These are phyloP conservation scores for Penicillium decumbens DNA, from an alignment of 2,329 filamentous ascomycete species.

Conservation along the genomic window DNA sequence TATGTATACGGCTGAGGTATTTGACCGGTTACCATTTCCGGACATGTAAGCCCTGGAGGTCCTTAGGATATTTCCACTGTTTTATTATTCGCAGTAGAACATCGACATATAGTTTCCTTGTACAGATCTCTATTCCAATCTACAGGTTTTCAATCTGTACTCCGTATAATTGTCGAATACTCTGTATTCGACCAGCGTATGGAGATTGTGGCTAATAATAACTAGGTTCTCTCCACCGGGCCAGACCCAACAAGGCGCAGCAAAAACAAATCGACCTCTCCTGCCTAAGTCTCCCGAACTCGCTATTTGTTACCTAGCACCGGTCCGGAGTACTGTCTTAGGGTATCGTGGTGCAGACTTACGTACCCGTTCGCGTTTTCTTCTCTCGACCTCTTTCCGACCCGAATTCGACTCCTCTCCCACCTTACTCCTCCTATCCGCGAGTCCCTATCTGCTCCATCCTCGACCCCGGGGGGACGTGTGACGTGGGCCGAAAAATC, in stretches of 20 bases:
- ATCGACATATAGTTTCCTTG: too few species aligned
- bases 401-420: not conserved
- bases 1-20: not conserved
- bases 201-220: conserved; percentile 8
- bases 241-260: conserved; percentile 27
- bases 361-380: conserved; percentile 11
- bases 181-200: too few species aligned
- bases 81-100: too few species aligned
- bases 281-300: conserved; percentile 6
- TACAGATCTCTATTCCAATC: too few species aligned
- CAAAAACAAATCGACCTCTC: conserved; percentile 7
- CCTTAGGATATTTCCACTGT: too few species aligned
- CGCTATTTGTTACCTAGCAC: not conserved
- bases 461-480: not conserved
- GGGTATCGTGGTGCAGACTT: conserved; percentile 5
- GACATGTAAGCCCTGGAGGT: not conserved
- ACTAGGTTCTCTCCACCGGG: conserved; percentile 12
- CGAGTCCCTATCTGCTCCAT: not conserved
- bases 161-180: too few species aligned
- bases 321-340: not conserved
- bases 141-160: too few species aligned
- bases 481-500: conserved; percentile 4
- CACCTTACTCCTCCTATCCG: not conserved
- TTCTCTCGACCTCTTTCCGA: conserved; percentile 3
- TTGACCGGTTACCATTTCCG: not conserved